These are phyloP conservation scores for Suillus weaverae DNA, from an alignment of 768 basidiomycete species.

Conservation along the genomic window DNA sequence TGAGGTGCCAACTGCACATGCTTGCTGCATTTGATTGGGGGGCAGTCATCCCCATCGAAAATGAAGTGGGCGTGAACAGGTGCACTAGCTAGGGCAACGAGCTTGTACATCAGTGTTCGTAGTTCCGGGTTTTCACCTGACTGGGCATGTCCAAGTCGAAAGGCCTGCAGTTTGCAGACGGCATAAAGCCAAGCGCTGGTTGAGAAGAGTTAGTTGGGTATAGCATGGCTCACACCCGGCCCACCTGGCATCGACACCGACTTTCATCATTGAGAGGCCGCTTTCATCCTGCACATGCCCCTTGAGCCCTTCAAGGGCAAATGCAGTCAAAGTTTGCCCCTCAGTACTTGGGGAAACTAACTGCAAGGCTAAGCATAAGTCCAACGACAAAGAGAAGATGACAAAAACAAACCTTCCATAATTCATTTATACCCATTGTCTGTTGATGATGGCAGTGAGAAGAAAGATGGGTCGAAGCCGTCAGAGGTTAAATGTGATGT, in stretches of 20 bases:
- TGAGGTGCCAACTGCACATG: conserved; percentile 29
- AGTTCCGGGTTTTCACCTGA: conserved; percentile 46
- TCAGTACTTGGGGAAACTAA: background rate
- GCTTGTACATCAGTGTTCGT: conserved; percentile 43
- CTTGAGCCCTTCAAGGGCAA: background rate
- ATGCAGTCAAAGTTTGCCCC: background rate
- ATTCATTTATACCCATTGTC: conserved; percentile 2
- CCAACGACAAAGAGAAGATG: too few species aligned
- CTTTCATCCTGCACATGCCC: background rate
- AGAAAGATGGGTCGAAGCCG: background rate
- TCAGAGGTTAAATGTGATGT: background rate
- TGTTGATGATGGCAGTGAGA: background rate
- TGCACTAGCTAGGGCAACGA: conserved; percentile 36
- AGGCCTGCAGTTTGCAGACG: conserved; percentile 3
- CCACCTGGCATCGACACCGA: conserved; percentile 19
- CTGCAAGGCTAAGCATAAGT: background rate
- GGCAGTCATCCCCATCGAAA: conserved; percentile 48
- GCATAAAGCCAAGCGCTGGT: conserved; percentile 14
- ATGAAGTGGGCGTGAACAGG: conserved; percentile 47
- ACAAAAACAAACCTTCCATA: conserved; percentile 3
- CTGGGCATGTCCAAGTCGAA: conserved; percentile 17
- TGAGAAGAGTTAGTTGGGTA: background rate
- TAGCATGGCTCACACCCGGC: background rate
- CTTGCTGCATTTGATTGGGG: conserved; percentile 41
- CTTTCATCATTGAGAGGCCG: background rate